Evolutionary conservation across 2,329 filamentous ascomycete species (phyloP).

Genomic region (Trichoderma atrobrunneum): DNA sequence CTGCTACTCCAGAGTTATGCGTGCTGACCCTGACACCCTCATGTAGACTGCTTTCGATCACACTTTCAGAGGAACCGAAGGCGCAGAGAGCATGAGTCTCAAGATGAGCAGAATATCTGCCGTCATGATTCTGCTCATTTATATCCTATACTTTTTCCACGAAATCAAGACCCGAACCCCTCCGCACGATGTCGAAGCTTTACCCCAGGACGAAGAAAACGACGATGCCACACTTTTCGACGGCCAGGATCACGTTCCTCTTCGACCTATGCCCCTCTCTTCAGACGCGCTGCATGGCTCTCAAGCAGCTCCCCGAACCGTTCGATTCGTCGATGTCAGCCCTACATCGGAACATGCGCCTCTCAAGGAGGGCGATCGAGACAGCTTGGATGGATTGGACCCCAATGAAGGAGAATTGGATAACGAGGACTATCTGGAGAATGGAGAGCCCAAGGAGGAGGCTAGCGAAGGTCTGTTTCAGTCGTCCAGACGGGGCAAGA

Average conservation of each 20-base stretch:
- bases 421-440: slow-evolving; percentile 12
- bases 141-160: slow-evolving; percentile 70
- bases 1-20: too few relatives aligned
- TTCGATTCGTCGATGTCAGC: slow-evolving; percentile 32
- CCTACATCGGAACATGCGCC: neutral
- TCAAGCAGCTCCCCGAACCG: slow-evolving; percentile 25
- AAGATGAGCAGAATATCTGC: slow-evolving; percentile 76
- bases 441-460: slow-evolving; percentile 14
- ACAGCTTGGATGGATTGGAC: slow-evolving; percentile 15
- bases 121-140: slow-evolving; percentile 69
- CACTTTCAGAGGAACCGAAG: slow-evolving; percentile 53
- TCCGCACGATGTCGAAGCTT: neutral
- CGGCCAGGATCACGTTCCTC: neutral
- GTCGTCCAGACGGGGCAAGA: slow-evolving; percentile 21
- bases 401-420: neutral
- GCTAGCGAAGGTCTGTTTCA: slow-evolving; percentile 23
- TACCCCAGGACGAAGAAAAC: slow-evolving; percentile 3
- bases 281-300: neutral
- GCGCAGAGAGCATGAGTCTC: slow-evolving; percentile 61
- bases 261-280: neutral
- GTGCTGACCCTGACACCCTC: neutral
- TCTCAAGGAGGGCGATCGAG: slow-evolving; percentile 7
- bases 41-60: slow-evolving; percentile 41
- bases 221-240: neutral
- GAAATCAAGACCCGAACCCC: slow-evolving; percentile 62